Evolutionary conservation across 805 yeast species (phyloP).

Genomic region (Saturnispora halmiae): DNA sequence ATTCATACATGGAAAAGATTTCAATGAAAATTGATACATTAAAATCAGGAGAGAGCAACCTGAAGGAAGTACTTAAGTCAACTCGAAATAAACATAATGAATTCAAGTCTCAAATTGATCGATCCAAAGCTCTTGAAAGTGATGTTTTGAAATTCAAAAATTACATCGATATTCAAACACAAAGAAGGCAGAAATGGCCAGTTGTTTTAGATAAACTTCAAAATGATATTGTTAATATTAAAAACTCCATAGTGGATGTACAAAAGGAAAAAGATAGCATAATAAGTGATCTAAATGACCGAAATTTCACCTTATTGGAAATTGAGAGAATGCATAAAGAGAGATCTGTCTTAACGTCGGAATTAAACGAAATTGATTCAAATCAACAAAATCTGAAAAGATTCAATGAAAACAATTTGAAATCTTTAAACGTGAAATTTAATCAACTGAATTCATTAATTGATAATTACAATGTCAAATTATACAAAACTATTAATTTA

Average conservation of each 20-base stretch:
- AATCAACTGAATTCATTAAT: slow-evolving; percentile 44
- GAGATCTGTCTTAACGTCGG: slow-evolving; percentile 47
- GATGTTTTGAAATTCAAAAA: slow-evolving; percentile 64
- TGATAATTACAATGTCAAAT: slow-evolving; percentile 46
- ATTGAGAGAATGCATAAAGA: slow-evolving; percentile 57
- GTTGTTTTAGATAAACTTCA: slow-evolving; percentile 46
- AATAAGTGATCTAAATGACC: slow-evolving; percentile 37
- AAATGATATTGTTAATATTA: slow-evolving; percentile 40
- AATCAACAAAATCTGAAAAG: slow-evolving; percentile 38
- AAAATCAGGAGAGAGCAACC: slow-evolving; percentile 31
- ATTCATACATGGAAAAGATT: slow-evolving; percentile 41
- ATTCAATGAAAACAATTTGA: slow-evolving; percentile 40
- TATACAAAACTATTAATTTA: slow-evolving; percentile 38
- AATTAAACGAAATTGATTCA: slow-evolving; percentile 37
- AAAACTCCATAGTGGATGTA: slow-evolving; percentile 32
- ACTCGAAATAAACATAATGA: slow-evolving; percentile 37
- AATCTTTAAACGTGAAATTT: slow-evolving; percentile 39
- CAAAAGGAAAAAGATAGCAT: slow-evolving; percentile 33
- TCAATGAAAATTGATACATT: slow-evolving; percentile 36
- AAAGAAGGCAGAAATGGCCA: slow-evolving; percentile 59
- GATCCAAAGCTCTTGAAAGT: slow-evolving; percentile 54
- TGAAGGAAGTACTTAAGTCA: slow-evolving; percentile 33
- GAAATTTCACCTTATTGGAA: slow-evolving; percentile 52
- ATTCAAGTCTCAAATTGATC: slow-evolving; percentile 44
- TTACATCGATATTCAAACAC: slow-evolving; percentile 59